phyloP scores from a whole-genome alignment of 441 rosid genomes.

The Euphorbia celastroides region DNA sequence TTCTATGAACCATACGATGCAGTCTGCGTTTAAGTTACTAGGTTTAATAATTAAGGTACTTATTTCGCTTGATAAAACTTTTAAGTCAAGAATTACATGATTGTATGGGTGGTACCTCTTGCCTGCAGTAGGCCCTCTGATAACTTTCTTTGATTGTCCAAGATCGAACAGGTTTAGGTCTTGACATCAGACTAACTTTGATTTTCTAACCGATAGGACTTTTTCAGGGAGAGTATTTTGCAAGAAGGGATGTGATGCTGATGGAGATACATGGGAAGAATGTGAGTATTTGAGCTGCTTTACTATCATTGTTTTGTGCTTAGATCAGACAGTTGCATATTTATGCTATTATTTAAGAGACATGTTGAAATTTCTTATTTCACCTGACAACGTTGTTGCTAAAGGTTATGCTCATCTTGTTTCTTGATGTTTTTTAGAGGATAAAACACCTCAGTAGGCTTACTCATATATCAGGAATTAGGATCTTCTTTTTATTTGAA shows the following conservation, averaged over 20 bases:
- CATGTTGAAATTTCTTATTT: neutral
- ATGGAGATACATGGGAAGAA: slow-evolving; percentile 88
- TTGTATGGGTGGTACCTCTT: neutral
- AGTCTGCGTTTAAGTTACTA: neutral
- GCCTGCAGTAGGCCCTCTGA: neutral
- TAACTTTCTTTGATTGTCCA: neutral
- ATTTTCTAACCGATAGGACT: slow-evolving; percentile 15
- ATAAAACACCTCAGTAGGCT: neutral
- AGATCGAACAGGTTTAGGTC: neutral
- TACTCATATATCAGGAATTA: neutral
- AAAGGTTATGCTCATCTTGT: neutral
- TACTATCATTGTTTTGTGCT: slow-evolving; percentile 2
- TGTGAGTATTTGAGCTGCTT: slow-evolving; percentile 45
- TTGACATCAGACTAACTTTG: neutral
- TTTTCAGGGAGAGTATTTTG: slow-evolving; percentile 91
- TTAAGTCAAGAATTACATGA: neutral
- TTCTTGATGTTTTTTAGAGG: neutral
- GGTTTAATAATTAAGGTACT: neutral
- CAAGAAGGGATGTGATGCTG: slow-evolving; percentile 83
- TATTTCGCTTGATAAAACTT: neutral
- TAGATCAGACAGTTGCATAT: neutral
- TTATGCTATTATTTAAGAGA: slow-evolving; percentile 2
- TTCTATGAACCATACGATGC: too few species aligned
- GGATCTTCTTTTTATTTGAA: neutral
- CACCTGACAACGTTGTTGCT: neutral